phyloP scores from a whole-genome alignment of 2,329 filamentous ascomycete species.

The Aspergillus neoniger region DNA sequence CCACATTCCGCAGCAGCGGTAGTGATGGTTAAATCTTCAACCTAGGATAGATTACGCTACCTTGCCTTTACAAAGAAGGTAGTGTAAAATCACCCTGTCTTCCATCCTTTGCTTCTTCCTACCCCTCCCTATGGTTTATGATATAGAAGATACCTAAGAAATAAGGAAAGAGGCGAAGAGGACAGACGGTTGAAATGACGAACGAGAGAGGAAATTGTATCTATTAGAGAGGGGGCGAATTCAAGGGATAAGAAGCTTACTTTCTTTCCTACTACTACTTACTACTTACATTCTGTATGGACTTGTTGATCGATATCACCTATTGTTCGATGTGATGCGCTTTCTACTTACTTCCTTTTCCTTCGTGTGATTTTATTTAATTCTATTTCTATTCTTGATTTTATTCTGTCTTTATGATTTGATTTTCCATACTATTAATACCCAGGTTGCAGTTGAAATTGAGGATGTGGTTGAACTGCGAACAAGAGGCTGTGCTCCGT shows the following conservation, averaged over 20 bases:
- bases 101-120: constrained; percentile 3
- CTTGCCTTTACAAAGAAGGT: neutral
- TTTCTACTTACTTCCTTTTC: neutral
- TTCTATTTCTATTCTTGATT: constrained; percentile 2
- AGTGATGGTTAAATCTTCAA: constrained; percentile 67
- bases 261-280: no score
- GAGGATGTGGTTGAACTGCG: neutral
- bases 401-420: constrained; percentile 14
- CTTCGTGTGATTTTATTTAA: constrained; percentile 6
- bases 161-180: no score
- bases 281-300: no score
- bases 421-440: neutral
- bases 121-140: neutral
- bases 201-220: no score
- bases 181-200: no score
- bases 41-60: neutral
- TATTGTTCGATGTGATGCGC: neutral
- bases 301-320: no score
- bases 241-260: no score
- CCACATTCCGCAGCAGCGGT: constrained; percentile 90
- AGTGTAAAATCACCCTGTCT: neutral
- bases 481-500: neutral
- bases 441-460: neutral
- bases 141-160: neutral
- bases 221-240: no score